Evolutionary conservation across 108 stramenopile species (phyloP), one percentile per base, ranked within the genome.

Genomic region (Cylindrotheca closterium): DNA sequence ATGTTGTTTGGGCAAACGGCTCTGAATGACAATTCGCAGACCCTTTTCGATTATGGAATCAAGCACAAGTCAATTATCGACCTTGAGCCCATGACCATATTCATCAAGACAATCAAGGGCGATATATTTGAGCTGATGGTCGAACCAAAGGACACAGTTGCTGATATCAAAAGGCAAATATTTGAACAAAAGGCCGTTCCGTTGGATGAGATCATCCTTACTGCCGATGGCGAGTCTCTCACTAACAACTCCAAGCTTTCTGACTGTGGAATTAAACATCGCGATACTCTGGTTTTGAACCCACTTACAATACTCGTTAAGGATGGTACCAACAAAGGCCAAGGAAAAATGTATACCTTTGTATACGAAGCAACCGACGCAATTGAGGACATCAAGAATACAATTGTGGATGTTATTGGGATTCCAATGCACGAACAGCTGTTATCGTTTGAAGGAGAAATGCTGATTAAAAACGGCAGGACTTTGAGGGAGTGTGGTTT

Each of bases 281-380:
- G 19, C 10, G 51, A 53, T 23, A 53, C 51, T 8, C 19, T 53
- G 51, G 23, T 18, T 8, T 19, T 53, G 51, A 23, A 53, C 12
- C 62, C 62, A 17, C 63, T 64, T 61, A 23, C 63, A 47, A 71
- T 71, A 37, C 48, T 28, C 4, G 70, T 63, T 22, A 32, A 42
- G 23, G 47, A 45, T 49, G 47, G n/a, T n/a, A n/a, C n/a, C n/a
- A n/a, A n/a, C n/a, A n/a, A n/a, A n/a, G n/a, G n/a, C 61, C n/a
- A 51, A 60, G 47, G 66, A 59, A 17, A 27, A 51, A 21, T 27
- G 8, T 31, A 2, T 54, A 19, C 29, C 33, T 15, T 25, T 71
- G 1, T 33, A 30, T 21, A 55, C 63, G 2, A 12, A 27, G 10
- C 70, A n/a, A n/a, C n/a, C n/a, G n/a, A n/a, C n/a, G n/a, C n/a